Percentiles rank a stretch among this genome's conserved stretches.
These are phyloP conservation scores for Yamadazyma oceani DNA, from an alignment of 1,139 yeast genomes.

Conservation along the genomic window DNA sequence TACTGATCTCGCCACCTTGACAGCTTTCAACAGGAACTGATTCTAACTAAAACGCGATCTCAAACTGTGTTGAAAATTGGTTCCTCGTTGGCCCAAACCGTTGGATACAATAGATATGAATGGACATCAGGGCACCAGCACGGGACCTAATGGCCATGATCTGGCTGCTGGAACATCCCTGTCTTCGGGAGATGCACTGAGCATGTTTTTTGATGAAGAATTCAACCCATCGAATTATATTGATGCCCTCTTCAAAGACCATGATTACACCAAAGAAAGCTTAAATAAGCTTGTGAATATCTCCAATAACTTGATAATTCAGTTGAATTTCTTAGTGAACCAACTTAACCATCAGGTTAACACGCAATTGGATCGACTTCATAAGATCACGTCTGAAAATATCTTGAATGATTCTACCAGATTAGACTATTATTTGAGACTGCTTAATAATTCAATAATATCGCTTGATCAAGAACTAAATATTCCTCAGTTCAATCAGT, in stretches of 20 bases:
- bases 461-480: constrained; percentile 48
- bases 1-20: too few species aligned
- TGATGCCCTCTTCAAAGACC: constrained; percentile 36
- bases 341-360: constrained; percentile 45
- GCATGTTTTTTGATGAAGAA: constrained; percentile 45
- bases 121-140: too few species aligned
- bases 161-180: too few species aligned
- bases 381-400: constrained; percentile 9
- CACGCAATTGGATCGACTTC: constrained; percentile 16
- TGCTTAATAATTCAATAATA: constrained; percentile 56
- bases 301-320: constrained; percentile 47
- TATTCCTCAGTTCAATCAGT: constrained; percentile 27
- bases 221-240: constrained; percentile 39
- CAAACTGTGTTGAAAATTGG: too few species aligned
- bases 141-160: too few species aligned
- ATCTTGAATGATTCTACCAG: constrained; percentile 34
- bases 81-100: too few species aligned
- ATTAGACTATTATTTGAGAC: constrained; percentile 62
- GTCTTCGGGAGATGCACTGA: constrained; percentile 14
- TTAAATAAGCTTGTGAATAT: constrained; percentile 29
- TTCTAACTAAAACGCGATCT: too few species aligned
- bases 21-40: too few species aligned
- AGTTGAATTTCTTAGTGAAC: constrained; percentile 61
- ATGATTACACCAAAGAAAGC: constrained; percentile 24
- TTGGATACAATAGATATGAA: too few species aligned